phyloP scores from a whole-genome alignment of 2,329 filamentous ascomycete genomes.

The Coniella vitis region DNA sequence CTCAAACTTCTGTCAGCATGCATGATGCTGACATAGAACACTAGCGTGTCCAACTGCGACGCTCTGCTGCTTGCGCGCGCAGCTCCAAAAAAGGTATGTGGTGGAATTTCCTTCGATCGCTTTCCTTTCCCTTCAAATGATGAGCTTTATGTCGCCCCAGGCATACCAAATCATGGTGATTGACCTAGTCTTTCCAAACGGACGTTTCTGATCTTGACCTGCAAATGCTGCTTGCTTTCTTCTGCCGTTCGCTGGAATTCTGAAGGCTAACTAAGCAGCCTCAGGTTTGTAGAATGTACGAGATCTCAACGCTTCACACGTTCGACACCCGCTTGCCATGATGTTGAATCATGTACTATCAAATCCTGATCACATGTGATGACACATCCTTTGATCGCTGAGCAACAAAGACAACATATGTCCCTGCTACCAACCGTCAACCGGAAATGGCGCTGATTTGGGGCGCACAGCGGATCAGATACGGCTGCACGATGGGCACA shows the following conservation, averaged over 20 bases:
- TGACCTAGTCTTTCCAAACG: conserved; percentile 46
- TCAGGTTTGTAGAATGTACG: conserved; percentile 15
- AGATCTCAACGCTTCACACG: background rate
- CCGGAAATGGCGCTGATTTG: conserved; percentile 5
- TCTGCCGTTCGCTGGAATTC: background rate
- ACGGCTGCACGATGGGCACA: too few species aligned
- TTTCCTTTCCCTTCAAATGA: conserved; percentile 31
- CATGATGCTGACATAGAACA: background rate
- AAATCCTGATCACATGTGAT: conserved; percentile 34
- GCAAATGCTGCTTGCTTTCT: background rate
- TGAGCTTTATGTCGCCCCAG: conserved; percentile 54
- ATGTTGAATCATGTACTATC: conserved; percentile 38
- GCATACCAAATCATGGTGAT: conserved; percentile 50
- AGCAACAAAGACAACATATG: conserved; percentile 7
- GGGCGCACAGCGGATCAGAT: background rate
- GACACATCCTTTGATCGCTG: conserved; percentile 20
- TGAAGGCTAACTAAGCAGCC: conserved; percentile 18
- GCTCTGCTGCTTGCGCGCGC: background rate
- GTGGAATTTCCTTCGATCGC: conserved; percentile 10
- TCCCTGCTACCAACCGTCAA: background rate
- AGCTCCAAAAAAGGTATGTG: conserved; percentile 13
- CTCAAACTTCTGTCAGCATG: background rate
- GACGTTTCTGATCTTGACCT: conserved; percentile 34
- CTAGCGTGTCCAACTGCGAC: background rate
- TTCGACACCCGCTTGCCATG: conserved; percentile 23